Evolutionary conservation across 768 basidiomycete species (phyloP).

Genomic region (Glaciozyma antarctica): DNA sequence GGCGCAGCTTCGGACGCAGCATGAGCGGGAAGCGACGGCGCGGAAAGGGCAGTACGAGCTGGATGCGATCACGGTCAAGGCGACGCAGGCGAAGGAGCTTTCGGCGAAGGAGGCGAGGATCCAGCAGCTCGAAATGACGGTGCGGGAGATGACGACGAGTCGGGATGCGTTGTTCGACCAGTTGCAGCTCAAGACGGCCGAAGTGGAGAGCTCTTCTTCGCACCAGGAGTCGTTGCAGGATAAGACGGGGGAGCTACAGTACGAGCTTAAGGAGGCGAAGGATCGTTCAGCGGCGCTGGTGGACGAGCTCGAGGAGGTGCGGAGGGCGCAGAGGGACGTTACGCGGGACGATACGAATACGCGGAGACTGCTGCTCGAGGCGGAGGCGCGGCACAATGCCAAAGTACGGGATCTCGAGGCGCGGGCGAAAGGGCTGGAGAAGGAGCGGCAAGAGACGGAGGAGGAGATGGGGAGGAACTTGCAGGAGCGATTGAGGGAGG

Average conservation of each 20-base stretch:
- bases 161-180: constrained; percentile 77
- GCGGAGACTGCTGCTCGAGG: constrained; percentile 58
- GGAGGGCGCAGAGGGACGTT: constrained; percentile 59
- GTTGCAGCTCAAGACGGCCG: constrained; percentile 77
- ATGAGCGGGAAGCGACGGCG: constrained; percentile 62
- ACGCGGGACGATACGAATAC: constrained; percentile 41
- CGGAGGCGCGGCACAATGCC: constrained; percentile 45
- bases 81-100: constrained; percentile 59
- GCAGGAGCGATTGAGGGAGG: constrained; percentile 33
- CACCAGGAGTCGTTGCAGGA: constrained; percentile 65
- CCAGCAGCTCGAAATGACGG: constrained; percentile 56
- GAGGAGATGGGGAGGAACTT: constrained; percentile 82
- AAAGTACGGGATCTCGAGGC: constrained; percentile 58
- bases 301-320: constrained; percentile 35
- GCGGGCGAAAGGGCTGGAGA: constrained; percentile 57
- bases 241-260: constrained; percentile 73
- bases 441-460: constrained; percentile 76
- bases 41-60: constrained; percentile 65
- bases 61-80: constrained; percentile 65
- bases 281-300: constrained; percentile 61
- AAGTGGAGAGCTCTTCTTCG: constrained; percentile 59
- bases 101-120: constrained; percentile 55
- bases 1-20: constrained; percentile 53
- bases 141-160: constrained; percentile 60
- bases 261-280: constrained; percentile 68